These are phyloP conservation scores for Trichoderma sp. DNA, from an alignment of 2,329 filamentous ascomycete species.

Conservation along the genomic window DNA sequence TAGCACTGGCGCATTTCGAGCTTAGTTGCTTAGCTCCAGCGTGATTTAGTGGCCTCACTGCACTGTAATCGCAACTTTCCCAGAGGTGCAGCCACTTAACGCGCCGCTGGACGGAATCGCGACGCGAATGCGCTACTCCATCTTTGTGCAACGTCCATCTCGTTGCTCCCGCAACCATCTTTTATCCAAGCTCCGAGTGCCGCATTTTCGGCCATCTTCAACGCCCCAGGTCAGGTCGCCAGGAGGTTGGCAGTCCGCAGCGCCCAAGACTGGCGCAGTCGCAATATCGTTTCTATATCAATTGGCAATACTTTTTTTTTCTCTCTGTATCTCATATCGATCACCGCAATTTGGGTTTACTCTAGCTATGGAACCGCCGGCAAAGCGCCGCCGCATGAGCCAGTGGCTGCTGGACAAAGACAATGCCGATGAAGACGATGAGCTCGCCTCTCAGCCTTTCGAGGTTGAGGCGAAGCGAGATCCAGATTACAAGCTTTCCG, in stretches of 20 bases:
- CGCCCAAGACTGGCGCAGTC: neutral
- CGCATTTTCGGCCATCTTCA: neutral
- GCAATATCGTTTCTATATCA: neutral
- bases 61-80: neutral
- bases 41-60: neutral
- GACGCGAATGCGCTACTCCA: slow-evolving; percentile 21
- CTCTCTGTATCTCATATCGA: neutral
- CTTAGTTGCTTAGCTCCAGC: neutral
- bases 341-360: neutral
- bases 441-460: slow-evolving; percentile 47
- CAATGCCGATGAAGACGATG: slow-evolving; percentile 41
- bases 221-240: neutral
- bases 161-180: slow-evolving; percentile 20
- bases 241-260: neutral
- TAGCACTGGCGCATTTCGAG: neutral
- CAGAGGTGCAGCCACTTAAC: slow-evolving; percentile 21
- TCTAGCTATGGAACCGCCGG: slow-evolving; percentile 52
- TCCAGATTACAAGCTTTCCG: slow-evolving; percentile 55
- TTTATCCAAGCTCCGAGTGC: neutral
- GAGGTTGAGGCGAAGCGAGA: slow-evolving; percentile 49
- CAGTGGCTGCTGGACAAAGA: slow-evolving; percentile 33
- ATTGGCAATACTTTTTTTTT: neutral
- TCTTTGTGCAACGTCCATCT: neutral
- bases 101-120: slow-evolving; percentile 13
- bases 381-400: slow-evolving; percentile 60